phyloP scores from a whole-genome alignment of 306 rosid species.

The Cicer judaicum region DNA sequence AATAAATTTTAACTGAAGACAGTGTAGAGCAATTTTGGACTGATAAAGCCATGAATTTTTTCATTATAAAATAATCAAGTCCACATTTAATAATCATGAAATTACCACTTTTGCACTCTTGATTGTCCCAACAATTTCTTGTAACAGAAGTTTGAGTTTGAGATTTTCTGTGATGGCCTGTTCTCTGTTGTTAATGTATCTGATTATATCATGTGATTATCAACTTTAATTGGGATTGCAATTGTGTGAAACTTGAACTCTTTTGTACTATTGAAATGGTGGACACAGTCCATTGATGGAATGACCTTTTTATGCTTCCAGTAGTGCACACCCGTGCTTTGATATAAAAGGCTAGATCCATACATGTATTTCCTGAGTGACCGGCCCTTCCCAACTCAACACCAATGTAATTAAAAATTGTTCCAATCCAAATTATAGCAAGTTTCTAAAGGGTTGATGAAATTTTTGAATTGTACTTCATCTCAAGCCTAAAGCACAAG shows the following conservation, averaged over 20 bases:
- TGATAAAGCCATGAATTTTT: conserved; percentile 19
- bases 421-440: conserved; percentile 26
- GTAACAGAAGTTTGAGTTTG: conserved; percentile 14
- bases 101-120: conserved; percentile 12
- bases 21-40: conserved; percentile 21
- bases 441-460: conserved; percentile 19
- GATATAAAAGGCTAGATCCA: conserved; percentile 8
- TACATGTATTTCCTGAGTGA: conserved; percentile 24
- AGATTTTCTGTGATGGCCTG: conserved; percentile 24
- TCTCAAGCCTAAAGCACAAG: conserved; percentile 32
- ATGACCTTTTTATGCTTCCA: conserved; percentile 24
- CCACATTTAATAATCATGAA: conserved; percentile 13
- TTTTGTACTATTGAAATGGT: not conserved
- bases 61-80: conserved; percentile 5
- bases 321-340: conserved; percentile 1
- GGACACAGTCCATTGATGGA: not conserved
- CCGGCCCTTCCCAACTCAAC: not conserved
- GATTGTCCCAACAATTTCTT: conserved; percentile 22
- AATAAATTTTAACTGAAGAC: conserved; percentile 35
- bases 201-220: conserved; percentile 35
- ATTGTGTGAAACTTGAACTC: conserved; percentile 30
- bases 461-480: conserved; percentile 39
- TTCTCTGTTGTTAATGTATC: conserved; percentile 28
- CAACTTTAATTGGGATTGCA: conserved; percentile 21
- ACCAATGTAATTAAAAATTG: conserved; percentile 12